phyloP scores from a whole-genome alignment of 202 grass and related monocot species.

The Panicum virgatum region DNA sequence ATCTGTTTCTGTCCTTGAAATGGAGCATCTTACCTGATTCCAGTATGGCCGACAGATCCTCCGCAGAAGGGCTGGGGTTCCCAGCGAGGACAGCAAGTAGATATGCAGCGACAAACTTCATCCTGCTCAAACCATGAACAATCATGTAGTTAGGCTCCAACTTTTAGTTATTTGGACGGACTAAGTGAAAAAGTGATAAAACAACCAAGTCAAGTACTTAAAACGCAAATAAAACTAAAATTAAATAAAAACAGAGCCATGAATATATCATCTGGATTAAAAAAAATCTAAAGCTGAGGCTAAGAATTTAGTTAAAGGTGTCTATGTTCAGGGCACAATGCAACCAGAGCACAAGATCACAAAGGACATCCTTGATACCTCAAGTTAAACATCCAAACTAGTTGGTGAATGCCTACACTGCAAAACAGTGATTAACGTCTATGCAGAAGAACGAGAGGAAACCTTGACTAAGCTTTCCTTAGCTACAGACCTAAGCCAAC shows the following conservation, averaged over 20 bases:
- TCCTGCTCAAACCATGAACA: constrained; percentile 39
- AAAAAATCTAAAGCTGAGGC: neutral
- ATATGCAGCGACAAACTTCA: constrained; percentile 80
- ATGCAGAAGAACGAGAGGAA: neutral
- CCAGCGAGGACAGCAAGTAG: constrained; percentile 69
- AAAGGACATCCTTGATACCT: neutral
- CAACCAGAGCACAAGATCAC: neutral
- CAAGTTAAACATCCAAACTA: neutral
- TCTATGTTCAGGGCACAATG: neutral
- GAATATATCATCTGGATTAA: neutral
- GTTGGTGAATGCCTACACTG: neutral
- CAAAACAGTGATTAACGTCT: neutral
- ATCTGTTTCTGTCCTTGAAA: neutral
- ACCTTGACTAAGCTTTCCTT: neutral
- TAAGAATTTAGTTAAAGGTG: neutral
- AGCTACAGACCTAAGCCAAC: neutral
- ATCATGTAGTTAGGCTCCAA: too few species aligned
- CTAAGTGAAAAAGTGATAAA: neutral
- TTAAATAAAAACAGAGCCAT: neutral
- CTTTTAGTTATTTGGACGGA: neutral
- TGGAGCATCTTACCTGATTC: constrained; percentile 56
- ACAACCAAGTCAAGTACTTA: neutral
- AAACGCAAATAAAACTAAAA: neutral
- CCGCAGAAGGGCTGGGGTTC: constrained; percentile 49
- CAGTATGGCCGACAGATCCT: constrained; percentile 61